A percentile compares a stretch with the other conserved stretches of the same genome.
These are phyloP conservation scores for Sporisorium graminicola DNA, from an alignment of 1,284 basidiomycete species.

Conservation along the genomic window DNA sequence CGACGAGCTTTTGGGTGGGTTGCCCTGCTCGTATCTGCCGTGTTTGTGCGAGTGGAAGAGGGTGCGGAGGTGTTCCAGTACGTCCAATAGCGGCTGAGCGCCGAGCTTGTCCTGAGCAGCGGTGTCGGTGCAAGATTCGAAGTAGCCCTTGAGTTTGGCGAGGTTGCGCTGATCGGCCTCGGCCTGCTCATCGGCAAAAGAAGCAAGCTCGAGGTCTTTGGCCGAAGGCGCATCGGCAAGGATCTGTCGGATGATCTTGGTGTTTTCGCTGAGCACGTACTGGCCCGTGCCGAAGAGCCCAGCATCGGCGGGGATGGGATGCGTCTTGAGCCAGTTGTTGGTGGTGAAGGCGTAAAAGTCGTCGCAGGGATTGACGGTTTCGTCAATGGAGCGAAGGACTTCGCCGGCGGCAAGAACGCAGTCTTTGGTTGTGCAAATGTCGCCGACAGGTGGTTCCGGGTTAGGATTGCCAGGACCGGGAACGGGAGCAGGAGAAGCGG, in stretches of 20 bases:
- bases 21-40: slow-evolving; percentile 71
- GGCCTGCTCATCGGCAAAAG: slow-evolving; percentile 20
- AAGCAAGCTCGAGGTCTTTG: slow-evolving; percentile 67
- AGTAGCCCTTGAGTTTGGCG: slow-evolving; percentile 83
- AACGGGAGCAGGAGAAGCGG: slow-evolving; percentile 42
- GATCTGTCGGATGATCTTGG: slow-evolving; percentile 70
- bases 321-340: slow-evolving; percentile 62
- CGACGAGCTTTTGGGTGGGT: slow-evolving; percentile 73
- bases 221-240: slow-evolving; percentile 59
- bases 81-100: slow-evolving; percentile 71
- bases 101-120: slow-evolving; percentile 71
- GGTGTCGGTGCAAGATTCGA: slow-evolving; percentile 86
- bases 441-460: slow-evolving; percentile 49
- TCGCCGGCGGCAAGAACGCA: slow-evolving; percentile 87
- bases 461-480: slow-evolving; percentile 60
- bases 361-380: slow-evolving; percentile 89
- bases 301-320: slow-evolving; percentile 71
- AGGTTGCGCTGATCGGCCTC: slow-evolving; percentile 78
- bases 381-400: slow-evolving; percentile 85
- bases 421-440: slow-evolving; percentile 79
- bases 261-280: slow-evolving; percentile 47
- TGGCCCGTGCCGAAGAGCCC: slow-evolving; percentile 70
- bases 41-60: slow-evolving; percentile 53
- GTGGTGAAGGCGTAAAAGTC: slow-evolving; percentile 89
- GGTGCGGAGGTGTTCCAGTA: slow-evolving; percentile 70